Evolutionary conservation across 2,329 filamentous ascomycete genomes (phyloP).

Genomic region (Aureobasidium zeae): DNA sequence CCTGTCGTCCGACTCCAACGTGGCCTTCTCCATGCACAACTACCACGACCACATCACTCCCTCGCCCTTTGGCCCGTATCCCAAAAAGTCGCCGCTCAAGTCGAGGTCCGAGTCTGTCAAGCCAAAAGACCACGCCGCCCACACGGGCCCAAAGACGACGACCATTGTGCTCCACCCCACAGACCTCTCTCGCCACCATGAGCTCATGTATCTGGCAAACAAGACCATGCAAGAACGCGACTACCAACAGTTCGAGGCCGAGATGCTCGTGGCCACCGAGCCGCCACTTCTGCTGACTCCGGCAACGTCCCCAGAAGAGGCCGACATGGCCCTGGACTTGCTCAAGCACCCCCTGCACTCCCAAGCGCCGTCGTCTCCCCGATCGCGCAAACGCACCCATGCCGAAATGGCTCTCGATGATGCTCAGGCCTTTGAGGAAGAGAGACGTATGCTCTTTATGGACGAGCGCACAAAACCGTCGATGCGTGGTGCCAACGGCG

Average conservation of each 20-base stretch:
- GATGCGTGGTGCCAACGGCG: constrained; percentile 45
- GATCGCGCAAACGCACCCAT: constrained; percentile 83
- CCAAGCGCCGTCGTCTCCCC: constrained; percentile 68
- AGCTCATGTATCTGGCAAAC: constrained; percentile 65
- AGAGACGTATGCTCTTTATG: constrained; percentile 85
- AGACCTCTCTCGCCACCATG: constrained; percentile 60
- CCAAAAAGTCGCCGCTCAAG: constrained; percentile 36
- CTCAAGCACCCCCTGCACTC: constrained; percentile 70
- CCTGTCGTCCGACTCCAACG: constrained; percentile 48
- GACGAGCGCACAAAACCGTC: constrained; percentile 69
- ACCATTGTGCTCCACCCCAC: constrained; percentile 84
- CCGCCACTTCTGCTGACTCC: constrained; percentile 70
- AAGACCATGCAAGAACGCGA: constrained; percentile 57
- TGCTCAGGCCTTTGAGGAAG: constrained; percentile 76
- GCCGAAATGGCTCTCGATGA: constrained; percentile 94
- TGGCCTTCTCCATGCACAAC: constrained; percentile 81
- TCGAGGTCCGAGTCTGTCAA: constrained; percentile 31
- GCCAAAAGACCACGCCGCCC: constrained; percentile 34
- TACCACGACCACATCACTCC: constrained; percentile 85
- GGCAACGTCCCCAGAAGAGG: constrained; percentile 58
- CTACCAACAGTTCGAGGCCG: constrained; percentile 64
- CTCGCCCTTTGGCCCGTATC: constrained; percentile 73
- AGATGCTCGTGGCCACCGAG: constrained; percentile 63
- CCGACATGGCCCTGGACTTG: constrained; percentile 60
- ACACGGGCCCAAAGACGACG: constrained; percentile 49